Evolutionary conservation across 805 yeast genomes (phyloP).

Genomic region (Candida pseudofarinosa): DNA sequence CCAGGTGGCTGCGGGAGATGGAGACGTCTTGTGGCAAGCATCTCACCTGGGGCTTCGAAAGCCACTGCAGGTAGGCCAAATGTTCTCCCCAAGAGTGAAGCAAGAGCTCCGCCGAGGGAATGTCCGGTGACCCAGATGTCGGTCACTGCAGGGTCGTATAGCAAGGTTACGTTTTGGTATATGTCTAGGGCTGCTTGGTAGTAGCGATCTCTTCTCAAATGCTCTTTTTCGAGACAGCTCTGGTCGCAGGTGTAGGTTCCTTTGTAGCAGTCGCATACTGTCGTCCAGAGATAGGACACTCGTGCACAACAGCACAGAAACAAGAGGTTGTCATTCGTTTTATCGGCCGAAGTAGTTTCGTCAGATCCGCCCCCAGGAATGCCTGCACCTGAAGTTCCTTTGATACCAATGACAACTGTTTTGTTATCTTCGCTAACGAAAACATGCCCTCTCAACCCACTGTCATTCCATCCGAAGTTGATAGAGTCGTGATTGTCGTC

Average conservation of each 20-base stretch:
- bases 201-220: conserved; percentile 72
- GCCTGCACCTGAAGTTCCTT: conserved; percentile 88
- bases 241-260: conserved; percentile 85
- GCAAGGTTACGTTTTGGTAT: conserved; percentile 60
- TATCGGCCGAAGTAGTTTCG: conserved; percentile 79
- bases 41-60: conserved; percentile 91
- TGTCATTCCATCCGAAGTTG: conserved; percentile 82
- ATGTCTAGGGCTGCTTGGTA: conserved; percentile 76
- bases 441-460: conserved; percentile 87
- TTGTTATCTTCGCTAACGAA: conserved; percentile 58
- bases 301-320: conserved; percentile 97
- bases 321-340: conserved; percentile 78
- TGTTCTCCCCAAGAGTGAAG: conserved; percentile 79
- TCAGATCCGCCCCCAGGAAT: conserved; percentile 44
- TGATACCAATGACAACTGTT: conserved; percentile 72
- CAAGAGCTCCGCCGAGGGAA: conserved; percentile 87
- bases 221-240: conserved; percentile 74
- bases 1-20: conserved; percentile 96
- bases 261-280: conserved; percentile 91
- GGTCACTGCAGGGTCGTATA: conserved; percentile 61
- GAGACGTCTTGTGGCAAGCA: conserved; percentile 73
- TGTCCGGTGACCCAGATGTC: conserved; percentile 93
- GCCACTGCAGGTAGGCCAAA: conserved; percentile 87
- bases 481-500: conserved; percentile 51
- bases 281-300: conserved; percentile 84